phyloP scores from a whole-genome alignment of 352 stramenopile genomes.

The Phytophthora europaea region DNA sequence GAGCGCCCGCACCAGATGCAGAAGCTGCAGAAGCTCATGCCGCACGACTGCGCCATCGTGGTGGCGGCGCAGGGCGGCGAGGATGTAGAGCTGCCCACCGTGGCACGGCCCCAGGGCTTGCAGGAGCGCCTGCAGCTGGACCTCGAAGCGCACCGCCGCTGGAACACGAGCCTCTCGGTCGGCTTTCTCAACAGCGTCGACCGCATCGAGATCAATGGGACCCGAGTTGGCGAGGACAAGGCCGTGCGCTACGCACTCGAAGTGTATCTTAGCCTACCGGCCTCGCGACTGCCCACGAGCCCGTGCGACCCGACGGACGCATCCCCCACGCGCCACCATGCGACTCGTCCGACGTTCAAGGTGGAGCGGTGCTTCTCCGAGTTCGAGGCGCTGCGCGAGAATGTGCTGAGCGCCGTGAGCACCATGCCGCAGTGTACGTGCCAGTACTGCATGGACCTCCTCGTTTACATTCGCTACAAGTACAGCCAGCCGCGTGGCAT shows the following conservation, averaged over 20 bases:
- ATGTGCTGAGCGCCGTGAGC: slow-evolving; percentile 46
- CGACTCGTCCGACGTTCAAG: slow-evolving; percentile 42
- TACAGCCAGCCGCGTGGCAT: slow-evolving; percentile 44
- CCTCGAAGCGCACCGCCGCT: slow-evolving; percentile 49
- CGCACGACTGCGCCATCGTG: slow-evolving; percentile 43
- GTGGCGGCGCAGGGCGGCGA: slow-evolving; percentile 22
- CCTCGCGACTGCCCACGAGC: slow-evolving; percentile 44
- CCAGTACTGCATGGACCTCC: slow-evolving; percentile 50
- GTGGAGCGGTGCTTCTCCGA: slow-evolving; percentile 63
- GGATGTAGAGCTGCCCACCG: slow-evolving; percentile 21
- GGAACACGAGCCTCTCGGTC: slow-evolving; percentile 40
- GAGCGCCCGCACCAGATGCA: slow-evolving; percentile 21
- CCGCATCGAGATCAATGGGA: slow-evolving; percentile 53
- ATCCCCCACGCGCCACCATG: background rate
- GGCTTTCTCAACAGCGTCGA: slow-evolving; percentile 62
- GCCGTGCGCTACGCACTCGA: slow-evolving; percentile 52
- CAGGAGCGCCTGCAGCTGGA: slow-evolving; percentile 35
- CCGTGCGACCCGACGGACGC: slow-evolving; percentile 13
- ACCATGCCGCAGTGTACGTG: slow-evolving; percentile 47
- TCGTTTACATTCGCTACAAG: slow-evolving; percentile 57
- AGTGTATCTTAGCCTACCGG: slow-evolving; percentile 49
- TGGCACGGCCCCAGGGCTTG: slow-evolving; percentile 30
- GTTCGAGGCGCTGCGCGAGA: slow-evolving; percentile 58
- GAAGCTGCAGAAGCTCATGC: slow-evolving; percentile 45
- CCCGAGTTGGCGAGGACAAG: slow-evolving; percentile 25